phyloP scores from a whole-genome alignment of 306 rosid species.

The Sophora flavescens region DNA sequence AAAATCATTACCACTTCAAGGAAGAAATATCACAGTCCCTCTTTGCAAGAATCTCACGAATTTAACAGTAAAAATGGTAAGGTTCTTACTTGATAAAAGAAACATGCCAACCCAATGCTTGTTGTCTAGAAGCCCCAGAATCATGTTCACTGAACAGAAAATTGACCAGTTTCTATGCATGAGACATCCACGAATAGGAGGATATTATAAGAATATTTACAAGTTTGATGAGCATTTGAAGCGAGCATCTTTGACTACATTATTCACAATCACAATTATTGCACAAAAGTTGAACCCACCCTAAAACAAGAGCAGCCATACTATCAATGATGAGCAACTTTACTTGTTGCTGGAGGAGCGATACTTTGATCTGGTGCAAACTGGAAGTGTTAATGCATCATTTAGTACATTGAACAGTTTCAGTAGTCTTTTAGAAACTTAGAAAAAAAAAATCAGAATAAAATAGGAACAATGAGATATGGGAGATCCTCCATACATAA shows the following conservation, averaged over 20 bases:
- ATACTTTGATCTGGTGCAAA: conserved; percentile 80
- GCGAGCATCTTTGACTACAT: conserved; percentile 32
- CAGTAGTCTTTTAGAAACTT: conserved; percentile 9
- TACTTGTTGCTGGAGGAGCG: conserved; percentile 79
- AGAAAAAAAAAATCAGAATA: conserved; percentile 20
- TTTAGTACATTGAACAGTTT: conserved; percentile 30
- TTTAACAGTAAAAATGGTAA: neutral
- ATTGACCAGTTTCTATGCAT: conserved; percentile 28
- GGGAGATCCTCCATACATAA: conserved; percentile 3
- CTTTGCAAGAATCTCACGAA: conserved; percentile 35
- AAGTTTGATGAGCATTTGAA: conserved; percentile 41
- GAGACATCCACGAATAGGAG: conserved; percentile 32
- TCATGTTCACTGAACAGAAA: conserved; percentile 69
- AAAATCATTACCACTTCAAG: conserved; percentile 40
- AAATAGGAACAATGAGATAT: conserved; percentile 25
- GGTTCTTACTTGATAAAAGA: conserved; percentile 84
- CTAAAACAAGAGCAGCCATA: conserved; percentile 86
- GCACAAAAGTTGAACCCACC: conserved; percentile 60
- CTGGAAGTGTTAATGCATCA: conserved; percentile 55
- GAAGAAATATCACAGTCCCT: conserved; percentile 34
- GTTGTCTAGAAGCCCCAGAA: conserved; percentile 66
- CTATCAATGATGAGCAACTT: conserved; percentile 90
- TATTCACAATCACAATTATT: conserved; percentile 15
- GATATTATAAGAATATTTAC: conserved; percentile 30
- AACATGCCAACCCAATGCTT: conserved; percentile 85